Evolutionary conservation across 2,329 filamentous ascomycete species (phyloP).

Genomic region (Aspergillus bombycis): DNA sequence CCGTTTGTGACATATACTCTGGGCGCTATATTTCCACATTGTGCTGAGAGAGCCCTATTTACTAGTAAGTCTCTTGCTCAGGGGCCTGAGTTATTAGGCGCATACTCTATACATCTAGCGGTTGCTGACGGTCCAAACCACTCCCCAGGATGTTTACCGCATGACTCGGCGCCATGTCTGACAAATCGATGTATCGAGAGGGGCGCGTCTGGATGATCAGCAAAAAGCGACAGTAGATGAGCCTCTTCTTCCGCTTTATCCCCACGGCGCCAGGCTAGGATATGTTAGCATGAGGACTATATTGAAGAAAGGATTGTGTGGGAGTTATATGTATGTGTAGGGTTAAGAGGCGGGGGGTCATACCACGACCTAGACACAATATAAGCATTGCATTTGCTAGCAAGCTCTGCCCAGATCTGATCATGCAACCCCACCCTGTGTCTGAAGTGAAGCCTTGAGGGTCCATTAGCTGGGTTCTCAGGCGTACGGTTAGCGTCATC

Average conservation of each 20-base stretch:
- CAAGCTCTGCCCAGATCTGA: conserved; percentile 89
- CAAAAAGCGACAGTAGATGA: conserved; percentile 76
- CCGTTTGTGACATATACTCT: conserved; percentile 89
- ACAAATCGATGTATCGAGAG: conserved; percentile 98
- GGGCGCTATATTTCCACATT: conserved; percentile 63
- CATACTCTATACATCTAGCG: conserved; percentile 89
- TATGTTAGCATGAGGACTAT: conserved; percentile 22
- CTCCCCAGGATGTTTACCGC: conserved; percentile 92
- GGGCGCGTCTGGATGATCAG: conserved; percentile 80
- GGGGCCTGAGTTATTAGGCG: conserved; percentile 12
- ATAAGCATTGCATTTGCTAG: conserved; percentile 82
- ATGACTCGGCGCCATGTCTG: conserved; percentile 78
- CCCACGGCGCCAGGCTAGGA: conserved; percentile 74
- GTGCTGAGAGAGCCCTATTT: conserved; percentile 71
- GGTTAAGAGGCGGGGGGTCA: conserved; percentile 11
- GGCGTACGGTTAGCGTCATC: conserved; percentile 80
- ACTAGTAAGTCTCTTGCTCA: not conserved
- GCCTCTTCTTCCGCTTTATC: conserved; percentile 64
- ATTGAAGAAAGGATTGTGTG: too few relatives aligned
- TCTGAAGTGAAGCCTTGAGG: conserved; percentile 86
- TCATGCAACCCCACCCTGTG: conserved; percentile 99
- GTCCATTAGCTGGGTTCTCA: conserved; percentile 79
- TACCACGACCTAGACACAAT: conserved; percentile 77
- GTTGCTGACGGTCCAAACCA: conserved; percentile 99
- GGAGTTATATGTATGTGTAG: conserved; percentile 2